Evolutionary conservation across 306 rosid genomes (phyloP).

Genomic region (Ochetophila trinervis): DNA sequence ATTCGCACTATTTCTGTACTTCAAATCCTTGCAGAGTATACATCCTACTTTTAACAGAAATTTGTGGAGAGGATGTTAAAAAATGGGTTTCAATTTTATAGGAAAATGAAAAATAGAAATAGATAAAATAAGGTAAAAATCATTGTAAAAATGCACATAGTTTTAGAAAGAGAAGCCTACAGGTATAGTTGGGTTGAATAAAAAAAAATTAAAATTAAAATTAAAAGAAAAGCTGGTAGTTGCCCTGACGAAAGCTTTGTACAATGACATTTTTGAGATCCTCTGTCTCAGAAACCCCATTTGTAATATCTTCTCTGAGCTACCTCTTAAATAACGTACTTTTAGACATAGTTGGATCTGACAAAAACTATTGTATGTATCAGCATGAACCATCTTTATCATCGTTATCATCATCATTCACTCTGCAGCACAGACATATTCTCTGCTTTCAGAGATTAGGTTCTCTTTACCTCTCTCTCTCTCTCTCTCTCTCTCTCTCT

Average conservation of each 20-base stretch:
- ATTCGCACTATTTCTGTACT: too few species aligned
- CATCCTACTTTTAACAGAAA: too few species aligned
- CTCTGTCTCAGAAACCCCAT: conserved; percentile 11
- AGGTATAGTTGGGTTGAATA: conserved; percentile 27
- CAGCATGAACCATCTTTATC: conserved; percentile 18
- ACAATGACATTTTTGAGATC: conserved; percentile 21
- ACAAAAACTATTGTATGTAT: neutral
- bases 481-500: neutral
- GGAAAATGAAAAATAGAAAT: neutral
- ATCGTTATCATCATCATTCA: conserved; percentile 1
- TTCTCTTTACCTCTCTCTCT: conserved; percentile 3
- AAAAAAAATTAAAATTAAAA: neutral
- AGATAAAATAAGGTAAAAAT: neutral
- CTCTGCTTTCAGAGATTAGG: conserved; percentile 16
- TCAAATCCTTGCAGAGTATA: too few species aligned
- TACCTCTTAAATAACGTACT: neutral
- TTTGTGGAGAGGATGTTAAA: too few species aligned
- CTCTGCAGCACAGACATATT: conserved; percentile 8
- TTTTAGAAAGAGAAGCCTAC: conserved; percentile 32
- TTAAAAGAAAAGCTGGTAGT: conserved; percentile 37
- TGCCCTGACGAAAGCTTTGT: conserved; percentile 21
- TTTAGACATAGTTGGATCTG: conserved; percentile 17
- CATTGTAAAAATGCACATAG: neutral
- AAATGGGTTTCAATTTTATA: neutral
- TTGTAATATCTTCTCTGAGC: neutral